Conservation (phyloP, 768 basidiomycete genomes). For the Phlebiopsis flavidoalba region DNA sequence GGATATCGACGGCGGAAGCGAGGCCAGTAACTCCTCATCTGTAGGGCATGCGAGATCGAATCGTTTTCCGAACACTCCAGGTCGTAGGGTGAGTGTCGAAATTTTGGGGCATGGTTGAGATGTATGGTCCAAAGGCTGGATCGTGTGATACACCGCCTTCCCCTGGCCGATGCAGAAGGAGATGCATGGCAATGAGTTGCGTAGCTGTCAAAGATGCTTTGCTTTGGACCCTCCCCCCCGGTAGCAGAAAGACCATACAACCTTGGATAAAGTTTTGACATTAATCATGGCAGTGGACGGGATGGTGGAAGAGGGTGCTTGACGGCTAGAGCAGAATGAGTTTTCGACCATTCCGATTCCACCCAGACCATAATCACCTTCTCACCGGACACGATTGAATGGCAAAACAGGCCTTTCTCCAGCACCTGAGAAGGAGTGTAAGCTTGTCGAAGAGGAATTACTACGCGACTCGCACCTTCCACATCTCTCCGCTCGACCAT, state of each 20-base stretch:
- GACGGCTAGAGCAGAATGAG: slow-evolving; percentile 36
- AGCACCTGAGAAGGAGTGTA: slow-evolving; percentile 36
- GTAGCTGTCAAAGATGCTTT: slow-evolving; percentile 44
- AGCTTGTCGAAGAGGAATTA: not conserved
- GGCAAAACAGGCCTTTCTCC: slow-evolving; percentile 73
- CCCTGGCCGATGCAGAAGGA: slow-evolving; percentile 59
- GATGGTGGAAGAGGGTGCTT: slow-evolving; percentile 58
- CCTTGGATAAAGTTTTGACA: slow-evolving; percentile 53
- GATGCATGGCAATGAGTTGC: slow-evolving; percentile 79
- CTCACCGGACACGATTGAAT: slow-evolving; percentile 37
- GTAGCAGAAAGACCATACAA: slow-evolving; percentile 41
- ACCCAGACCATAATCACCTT: not conserved
- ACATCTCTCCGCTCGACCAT: slow-evolving; percentile 47
- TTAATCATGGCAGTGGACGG: slow-evolving; percentile 74
- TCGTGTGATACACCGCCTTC: slow-evolving; percentile 41
- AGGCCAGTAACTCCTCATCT: slow-evolving; percentile 29
- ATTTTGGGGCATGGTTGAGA: slow-evolving; percentile 66
- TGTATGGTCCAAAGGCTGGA: slow-evolving; percentile 66
- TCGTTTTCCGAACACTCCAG: slow-evolving; percentile 46
- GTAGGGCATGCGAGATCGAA: slow-evolving; percentile 14
- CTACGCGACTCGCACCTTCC: slow-evolving; percentile 35
- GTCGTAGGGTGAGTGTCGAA: slow-evolving; percentile 83
- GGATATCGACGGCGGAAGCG: slow-evolving; percentile 45
- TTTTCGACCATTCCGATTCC: not conserved
- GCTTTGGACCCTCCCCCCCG: too few species aligned